Evolutionary conservation across 257 asterid species (phyloP).

Genomic region (Ocimum tenuiflorum): DNA sequence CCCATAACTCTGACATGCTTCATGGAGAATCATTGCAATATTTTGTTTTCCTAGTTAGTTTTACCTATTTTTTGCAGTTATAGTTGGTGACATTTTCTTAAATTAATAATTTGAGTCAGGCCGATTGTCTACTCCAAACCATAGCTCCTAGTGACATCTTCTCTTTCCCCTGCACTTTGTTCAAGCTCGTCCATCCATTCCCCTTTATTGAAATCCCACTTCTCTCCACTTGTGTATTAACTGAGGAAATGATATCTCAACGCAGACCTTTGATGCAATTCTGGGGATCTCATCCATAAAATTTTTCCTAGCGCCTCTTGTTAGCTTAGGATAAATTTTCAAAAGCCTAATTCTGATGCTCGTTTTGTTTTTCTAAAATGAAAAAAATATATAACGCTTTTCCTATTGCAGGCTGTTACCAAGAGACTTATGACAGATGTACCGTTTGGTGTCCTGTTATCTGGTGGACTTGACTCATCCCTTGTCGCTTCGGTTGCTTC

Average conservation of each 20-base stretch:
- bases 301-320: not conserved
- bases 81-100: not conserved
- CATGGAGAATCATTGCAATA: not conserved
- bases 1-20: constrained; percentile 1
- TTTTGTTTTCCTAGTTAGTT: not conserved
- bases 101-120: not conserved
- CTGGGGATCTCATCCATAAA: not conserved
- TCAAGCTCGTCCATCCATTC: not conserved
- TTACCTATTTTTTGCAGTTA: not conserved
- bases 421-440: constrained; percentile 99
- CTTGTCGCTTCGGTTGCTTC: constrained; percentile 97
- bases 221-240: not conserved
- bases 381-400: not conserved
- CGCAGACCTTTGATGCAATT: not conserved
- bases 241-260: not conserved
- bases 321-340: not conserved
- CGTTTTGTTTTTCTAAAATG: not conserved
- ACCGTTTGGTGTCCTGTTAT: constrained; percentile 97
- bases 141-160: not conserved
- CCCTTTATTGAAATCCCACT: not conserved
- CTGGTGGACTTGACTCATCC: constrained; percentile 98
- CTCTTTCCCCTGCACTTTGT: not conserved
- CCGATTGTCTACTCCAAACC: constrained; percentile 3
- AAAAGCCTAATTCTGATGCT: not conserved
- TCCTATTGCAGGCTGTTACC: constrained; percentile 65